Percentiles rank a stretch among this genome's conserved stretches.
These are phyloP conservation scores for Neonectria neomacrospora DNA, from an alignment of 2,329 filamentous ascomycete genomes.

Conservation along the genomic window DNA sequence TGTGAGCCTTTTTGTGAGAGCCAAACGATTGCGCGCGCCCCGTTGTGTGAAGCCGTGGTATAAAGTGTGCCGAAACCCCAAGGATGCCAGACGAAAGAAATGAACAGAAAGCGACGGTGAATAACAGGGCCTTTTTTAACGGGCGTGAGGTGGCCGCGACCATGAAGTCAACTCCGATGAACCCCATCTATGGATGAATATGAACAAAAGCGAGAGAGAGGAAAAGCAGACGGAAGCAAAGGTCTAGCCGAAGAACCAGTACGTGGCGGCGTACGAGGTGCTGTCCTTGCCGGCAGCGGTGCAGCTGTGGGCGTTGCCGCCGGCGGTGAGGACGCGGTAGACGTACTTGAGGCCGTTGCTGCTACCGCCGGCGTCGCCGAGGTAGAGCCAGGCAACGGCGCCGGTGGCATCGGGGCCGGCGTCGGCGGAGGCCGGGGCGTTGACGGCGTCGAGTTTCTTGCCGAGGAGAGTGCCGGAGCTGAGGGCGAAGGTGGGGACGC, in stretches of 20 bases:
- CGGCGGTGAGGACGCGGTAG: constrained; percentile 67
- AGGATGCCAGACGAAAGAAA: constrained; percentile 20
- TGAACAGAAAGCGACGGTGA: constrained; percentile 11
- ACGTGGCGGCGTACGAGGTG: constrained; percentile 66
- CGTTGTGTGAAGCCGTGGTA: constrained; percentile 35
- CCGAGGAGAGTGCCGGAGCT: constrained; percentile 53
- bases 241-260: constrained; percentile 66
- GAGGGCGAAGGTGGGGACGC: constrained; percentile 71
- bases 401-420: constrained; percentile 59
- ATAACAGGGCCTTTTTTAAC: constrained; percentile 4
- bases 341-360: constrained; percentile 55
- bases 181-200: constrained; percentile 36
- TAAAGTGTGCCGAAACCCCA: constrained; percentile 32
- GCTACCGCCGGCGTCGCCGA: constrained; percentile 55
- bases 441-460: constrained; percentile 60
- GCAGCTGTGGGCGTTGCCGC: constrained; percentile 60
- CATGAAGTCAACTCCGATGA: constrained; percentile 38
- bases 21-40: constrained; percentile 18
- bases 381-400: constrained; percentile 66
- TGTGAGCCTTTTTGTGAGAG: constrained; percentile 25
- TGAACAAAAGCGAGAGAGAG: constrained; percentile 32
- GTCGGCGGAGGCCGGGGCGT: constrained; percentile 63
- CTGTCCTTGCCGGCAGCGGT: constrained; percentile 57
- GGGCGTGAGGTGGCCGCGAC: constrained; percentile 28
- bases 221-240: not conserved